Evolutionary conservation across 352 stramenopile genomes (phyloP), one percentile per base, ranked within the genome.

Genomic region (Phytophthora brassicae): DNA sequence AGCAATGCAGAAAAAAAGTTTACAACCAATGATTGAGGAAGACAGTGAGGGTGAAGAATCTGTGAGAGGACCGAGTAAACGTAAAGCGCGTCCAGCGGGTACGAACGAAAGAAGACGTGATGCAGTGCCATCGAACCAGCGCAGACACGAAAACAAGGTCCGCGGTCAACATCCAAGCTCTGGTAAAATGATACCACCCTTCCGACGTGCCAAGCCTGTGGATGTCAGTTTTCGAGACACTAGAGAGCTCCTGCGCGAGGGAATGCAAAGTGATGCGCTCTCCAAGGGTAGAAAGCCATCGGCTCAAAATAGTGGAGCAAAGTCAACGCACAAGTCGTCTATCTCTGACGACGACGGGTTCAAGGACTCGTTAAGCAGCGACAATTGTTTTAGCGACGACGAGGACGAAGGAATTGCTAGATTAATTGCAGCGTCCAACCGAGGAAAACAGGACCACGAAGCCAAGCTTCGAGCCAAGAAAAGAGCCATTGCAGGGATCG

Each of bases 261-360:
- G 14, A 41, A 14, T 47, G 5, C 31, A 44, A 31, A 49, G 31
- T 6, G 42, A 44, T 55, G 57, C 42, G 14, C 23, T 52, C 26
- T 55, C 55, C 19, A 26, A 43, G 17, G 29, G 35, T 17, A 59
- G 56, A 52, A 54, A 50, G 28, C 20, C 20, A 46, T 57, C 48
- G 31, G 33, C 58, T 58, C 44, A 70, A 67, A 62, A 65, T 70
- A 71, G 56, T 60, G 59, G 22, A 8, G 39, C 26, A 16, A 69
- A 59, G 58, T 62, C 58, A 55, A 61, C 48, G 35, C 24, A 20
- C 23, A 74, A 43, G 9, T 57, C 56, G 28, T 71, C 66, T 44
- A 74, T 71, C 36, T 72, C 64, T 2, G 68, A 76, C 38, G 54
- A 56, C 39, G 44, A 65, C 45, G 68, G 42, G 33, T 71, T 79